Evolutionary conservation across 2,329 filamentous ascomycete genomes (phyloP), one percentile per base, ranked within the genome.

Genomic region (Cladosporium sp.): DNA sequence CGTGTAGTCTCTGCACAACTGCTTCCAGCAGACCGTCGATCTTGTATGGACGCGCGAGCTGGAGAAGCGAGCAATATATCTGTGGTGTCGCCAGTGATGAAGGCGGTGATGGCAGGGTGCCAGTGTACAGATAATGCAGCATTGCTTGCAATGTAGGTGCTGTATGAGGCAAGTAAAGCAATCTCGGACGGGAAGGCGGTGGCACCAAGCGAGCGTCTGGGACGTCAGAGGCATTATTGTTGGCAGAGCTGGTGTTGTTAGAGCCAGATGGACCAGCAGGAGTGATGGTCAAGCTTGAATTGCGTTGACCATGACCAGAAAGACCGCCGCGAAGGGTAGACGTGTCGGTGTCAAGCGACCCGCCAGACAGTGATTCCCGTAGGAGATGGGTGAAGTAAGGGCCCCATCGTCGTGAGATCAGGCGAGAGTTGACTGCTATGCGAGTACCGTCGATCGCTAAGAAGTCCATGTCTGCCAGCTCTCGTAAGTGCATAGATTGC

Each of bases 401-500:
- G 0, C 93, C 93, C 93, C 93, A 99, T 64, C 93, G 79, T 22
- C 89, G 82, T 8, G 88, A 86, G 13, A 97, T 79, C 13, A 99
- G 81, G 51, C 90, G 83, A 6, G 93, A 97, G 68, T 95, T 99
- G 58, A 96, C 88, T 0, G 93, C 89, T 58, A 97, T 89, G 15
- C 91, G 83, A 66, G 96, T 92, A 18, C 92, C 92, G 17, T 88
- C 87, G 37, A 96, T 85, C 47, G 92, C 93, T 22, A 97, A 77
- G 52, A 99, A 88, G 63, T 97, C 93, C 93, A 99, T 99, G 61
- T 99, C 93, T 2, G 89, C 81, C 50, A 99, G 75, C 68, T 97
- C 93, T n/a, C 84, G 82, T 65, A 95, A 75, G 1, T 79, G 79
- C 55, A 96, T 74, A 0, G 89, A 87, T 67, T 89, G 82, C 57